phyloP scores from a whole-genome alignment of 164 flowering plant genomes.

The Cinnamomum micranthum region DNA sequence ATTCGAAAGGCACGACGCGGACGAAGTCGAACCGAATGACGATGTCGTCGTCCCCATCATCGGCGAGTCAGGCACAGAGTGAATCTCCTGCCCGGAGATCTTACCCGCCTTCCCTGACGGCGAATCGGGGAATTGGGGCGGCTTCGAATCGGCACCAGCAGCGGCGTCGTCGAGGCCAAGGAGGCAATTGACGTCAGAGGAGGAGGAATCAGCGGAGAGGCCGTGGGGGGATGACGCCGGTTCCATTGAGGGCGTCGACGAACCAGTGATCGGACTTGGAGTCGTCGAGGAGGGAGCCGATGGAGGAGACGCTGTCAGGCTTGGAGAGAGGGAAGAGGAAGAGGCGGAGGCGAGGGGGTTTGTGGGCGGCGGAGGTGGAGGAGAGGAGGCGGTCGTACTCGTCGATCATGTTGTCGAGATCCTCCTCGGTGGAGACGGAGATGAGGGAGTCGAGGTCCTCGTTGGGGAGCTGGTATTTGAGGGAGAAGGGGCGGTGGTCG shows the following conservation, averaged over 20 bases:
- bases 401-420: conserved; percentile 92
- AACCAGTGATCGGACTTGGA: conserved; percentile 85
- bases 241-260: conserved; percentile 67
- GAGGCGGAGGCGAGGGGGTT: conserved; percentile 45
- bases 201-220: conserved; percentile 50
- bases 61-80: conserved; percentile 71
- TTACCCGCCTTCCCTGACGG: conserved; percentile 26
- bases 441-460: conserved; percentile 89
- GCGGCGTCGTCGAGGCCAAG: conserved; percentile 39
- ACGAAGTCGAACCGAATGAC: conserved; percentile 74
- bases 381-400: conserved; percentile 67
- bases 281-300: conserved; percentile 63
- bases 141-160: neutral
- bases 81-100: conserved; percentile 37
- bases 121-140: neutral
- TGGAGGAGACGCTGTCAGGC: conserved; percentile 57
- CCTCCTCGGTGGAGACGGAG: conserved; percentile 86
- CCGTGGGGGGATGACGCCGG: conserved; percentile 51
- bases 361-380: conserved; percentile 12
- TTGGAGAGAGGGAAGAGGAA: conserved; percentile 54
- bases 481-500: conserved; percentile 41
- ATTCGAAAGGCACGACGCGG: conserved; percentile 62
- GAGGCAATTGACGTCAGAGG: conserved; percentile 36
- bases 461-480: conserved; percentile 86
- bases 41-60: conserved; percentile 74